Evolutionary conservation across 495 filamentous ascomycete species (phyloP), one percentile per base, ranked within the genome.

Genomic region (Lophiostoma macrostomum): DNA sequence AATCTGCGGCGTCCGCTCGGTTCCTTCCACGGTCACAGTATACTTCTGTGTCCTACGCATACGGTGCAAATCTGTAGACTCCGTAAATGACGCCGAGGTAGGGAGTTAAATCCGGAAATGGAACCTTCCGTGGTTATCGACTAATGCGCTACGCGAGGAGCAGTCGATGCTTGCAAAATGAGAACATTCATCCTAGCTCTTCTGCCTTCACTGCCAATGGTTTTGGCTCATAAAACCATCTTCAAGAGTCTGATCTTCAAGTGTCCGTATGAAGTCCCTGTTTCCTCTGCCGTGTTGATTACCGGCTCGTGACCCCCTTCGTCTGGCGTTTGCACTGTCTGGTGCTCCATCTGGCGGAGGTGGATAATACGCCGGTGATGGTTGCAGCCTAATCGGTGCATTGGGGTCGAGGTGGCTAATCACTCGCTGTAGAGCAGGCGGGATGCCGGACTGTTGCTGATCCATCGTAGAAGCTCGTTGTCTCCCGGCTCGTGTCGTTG

Each of bases 381-480:
- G 94, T 65, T 99, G 94, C 31, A 96, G 69, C 36, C 94, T 78
- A 64, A 99, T 97, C 0, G 94, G 94, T 28, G 90, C 88, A 51
- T 81, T 96, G 4, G 94, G 94, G 65, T 99, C 91, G 41, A 99
- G 82, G 68, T 96, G 93, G 65, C 89, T 95, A 10, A 91, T 91
- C n/a, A 97, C 93, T 50, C 94, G 76, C 66, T 99, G 94, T 45
- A 99, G 90, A 0, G 90, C 83, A 8, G 88, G 80, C 0, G 94
- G 94, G 46, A 99, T 91, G 5, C 93, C 91, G 48, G 85, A 86
- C 64, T 87, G 84, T 61, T 94, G 87, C 53, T 90, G 88, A 64
- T 96, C 91, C 83, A 96, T 89, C 6, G 94, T 99, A 29, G 91
- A 90, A 11, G 94, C 91, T 47, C 94, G 83, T 71, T 95, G 91